Evolutionary conservation across 2,329 filamentous ascomycete species (phyloP).

Genomic region (Neonectria coccinea): DNA sequence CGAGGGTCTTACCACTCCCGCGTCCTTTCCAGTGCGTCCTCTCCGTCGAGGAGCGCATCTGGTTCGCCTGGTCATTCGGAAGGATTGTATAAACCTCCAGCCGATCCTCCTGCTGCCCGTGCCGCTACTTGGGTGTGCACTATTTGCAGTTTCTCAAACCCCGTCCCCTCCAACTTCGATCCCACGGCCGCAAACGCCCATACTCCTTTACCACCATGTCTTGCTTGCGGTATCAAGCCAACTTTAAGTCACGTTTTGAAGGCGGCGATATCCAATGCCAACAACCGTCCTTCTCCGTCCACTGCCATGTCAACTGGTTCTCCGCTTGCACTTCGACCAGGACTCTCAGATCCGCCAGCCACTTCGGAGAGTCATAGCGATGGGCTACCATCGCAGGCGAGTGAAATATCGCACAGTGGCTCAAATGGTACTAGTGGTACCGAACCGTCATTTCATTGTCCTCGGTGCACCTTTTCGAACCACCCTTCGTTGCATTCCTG

Average conservation of each 20-base stretch:
- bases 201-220: conserved; percentile 85
- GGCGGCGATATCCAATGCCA: conserved; percentile 82
- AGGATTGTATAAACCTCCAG: conserved; percentile 54
- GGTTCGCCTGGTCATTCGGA: conserved; percentile 61
- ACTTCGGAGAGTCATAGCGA: conserved; percentile 26
- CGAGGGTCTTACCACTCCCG: conserved; percentile 69
- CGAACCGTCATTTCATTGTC: conserved; percentile 71
- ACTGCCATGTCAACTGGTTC: conserved; percentile 28
- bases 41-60: conserved; percentile 59
- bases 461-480: conserved; percentile 93
- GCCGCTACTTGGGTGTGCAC: conserved; percentile 93
- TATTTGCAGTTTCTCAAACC: conserved; percentile 95
- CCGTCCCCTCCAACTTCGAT: conserved; percentile 93
- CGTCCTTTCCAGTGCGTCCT: conserved; percentile 60
- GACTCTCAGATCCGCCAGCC: conserved; percentile 27
- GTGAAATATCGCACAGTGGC: conserved; percentile 3
- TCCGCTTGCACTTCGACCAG: conserved; percentile 49
- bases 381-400: conserved; percentile 7
- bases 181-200: conserved; percentile 81
- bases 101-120: conserved; percentile 59
- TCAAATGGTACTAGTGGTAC: conserved; percentile 27
- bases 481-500: conserved; percentile 87
- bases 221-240: conserved; percentile 95
- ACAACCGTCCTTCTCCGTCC: conserved; percentile 59
- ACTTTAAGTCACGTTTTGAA: conserved; percentile 85